Conservation (phyloP, 495 filamentous ascomycete genomes). For the Aspergillus olivimuriae region DNA sequence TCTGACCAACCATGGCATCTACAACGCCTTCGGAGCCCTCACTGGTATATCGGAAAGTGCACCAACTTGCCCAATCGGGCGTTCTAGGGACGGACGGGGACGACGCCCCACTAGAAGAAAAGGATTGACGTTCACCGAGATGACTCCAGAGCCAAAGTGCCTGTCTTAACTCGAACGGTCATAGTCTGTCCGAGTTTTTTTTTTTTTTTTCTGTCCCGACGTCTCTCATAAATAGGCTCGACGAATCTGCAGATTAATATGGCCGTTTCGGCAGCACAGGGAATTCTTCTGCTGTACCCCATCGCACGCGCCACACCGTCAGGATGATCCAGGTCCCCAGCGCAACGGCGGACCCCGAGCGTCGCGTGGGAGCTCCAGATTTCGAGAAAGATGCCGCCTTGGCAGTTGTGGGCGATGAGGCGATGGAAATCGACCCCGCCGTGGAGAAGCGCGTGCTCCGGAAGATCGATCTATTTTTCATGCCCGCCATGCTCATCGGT, state of each 20-base stretch:
- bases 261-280: not conserved
- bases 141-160: not conserved
- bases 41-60: not conserved
- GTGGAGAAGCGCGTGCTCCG: constrained; percentile 50
- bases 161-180: not conserved
- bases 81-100: not conserved
- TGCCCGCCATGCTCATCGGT: constrained; percentile 66
- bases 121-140: not conserved
- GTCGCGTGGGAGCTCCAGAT: not conserved
- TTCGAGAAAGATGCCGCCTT: constrained; percentile 21
- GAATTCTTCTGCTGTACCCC: not conserved
- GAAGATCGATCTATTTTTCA: constrained; percentile 68
- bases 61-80: not conserved
- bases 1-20: too few species aligned
- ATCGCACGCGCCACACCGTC: not conserved
- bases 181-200: not conserved
- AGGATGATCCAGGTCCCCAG: constrained; percentile 7
- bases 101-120: not conserved
- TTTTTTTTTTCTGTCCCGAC: too few species aligned
- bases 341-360: constrained; percentile 1
- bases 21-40: not conserved
- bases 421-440: constrained; percentile 44
- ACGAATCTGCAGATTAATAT: not conserved
- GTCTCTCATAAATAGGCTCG: too few species aligned
- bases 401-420: constrained; percentile 45